phyloP scores from a whole-genome alignment of 2,329 filamentous ascomycete genomes.

The Ampelomyces quisqualis region DNA sequence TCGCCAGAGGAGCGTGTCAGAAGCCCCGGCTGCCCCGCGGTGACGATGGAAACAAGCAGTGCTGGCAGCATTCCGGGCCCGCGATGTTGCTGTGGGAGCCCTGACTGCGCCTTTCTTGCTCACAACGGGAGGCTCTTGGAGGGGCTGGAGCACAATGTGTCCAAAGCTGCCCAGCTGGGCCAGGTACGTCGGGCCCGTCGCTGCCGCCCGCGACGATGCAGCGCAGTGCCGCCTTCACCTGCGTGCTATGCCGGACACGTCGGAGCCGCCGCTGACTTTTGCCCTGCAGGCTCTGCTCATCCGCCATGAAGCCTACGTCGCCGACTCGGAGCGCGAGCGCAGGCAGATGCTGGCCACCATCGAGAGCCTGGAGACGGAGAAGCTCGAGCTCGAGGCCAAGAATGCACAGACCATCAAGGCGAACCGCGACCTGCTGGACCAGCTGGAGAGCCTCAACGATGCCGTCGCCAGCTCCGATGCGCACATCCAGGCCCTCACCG shows the following conservation, averaged over 20 bases:
- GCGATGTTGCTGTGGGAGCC: conserved; percentile 80
- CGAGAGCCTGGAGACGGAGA: conserved; percentile 71
- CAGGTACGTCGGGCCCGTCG: conserved; percentile 67
- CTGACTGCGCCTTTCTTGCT: conserved; percentile 75
- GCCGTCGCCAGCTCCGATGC: conserved; percentile 78
- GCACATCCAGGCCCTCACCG: conserved; percentile 74
- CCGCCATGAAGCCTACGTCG: conserved; percentile 92
- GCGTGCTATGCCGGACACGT: conserved; percentile 34
- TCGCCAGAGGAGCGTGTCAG: conserved; percentile 2
- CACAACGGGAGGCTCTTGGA: conserved; percentile 78
- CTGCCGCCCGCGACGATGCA: conserved; percentile 10
- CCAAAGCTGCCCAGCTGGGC: conserved; percentile 80
- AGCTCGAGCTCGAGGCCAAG: conserved; percentile 66
- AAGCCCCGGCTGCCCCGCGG: conserved; percentile 18
- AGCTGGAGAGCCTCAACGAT: conserved; percentile 80
- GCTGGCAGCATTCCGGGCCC: conserved; percentile 35
- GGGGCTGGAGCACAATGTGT: conserved; percentile 82
- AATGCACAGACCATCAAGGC: conserved; percentile 80
- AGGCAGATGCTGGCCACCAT: conserved; percentile 70
- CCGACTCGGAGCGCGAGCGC: conserved; percentile 85
- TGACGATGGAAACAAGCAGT: conserved; percentile 20
- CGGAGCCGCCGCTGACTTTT: conserved; percentile 61
- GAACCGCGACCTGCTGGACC: conserved; percentile 76
- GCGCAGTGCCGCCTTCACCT: conserved; percentile 10
- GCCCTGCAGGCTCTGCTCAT: conserved; percentile 80